Evolutionary conservation across 129 eudicot species (phyloP).

Genomic region (Deinandra increscens): DNA sequence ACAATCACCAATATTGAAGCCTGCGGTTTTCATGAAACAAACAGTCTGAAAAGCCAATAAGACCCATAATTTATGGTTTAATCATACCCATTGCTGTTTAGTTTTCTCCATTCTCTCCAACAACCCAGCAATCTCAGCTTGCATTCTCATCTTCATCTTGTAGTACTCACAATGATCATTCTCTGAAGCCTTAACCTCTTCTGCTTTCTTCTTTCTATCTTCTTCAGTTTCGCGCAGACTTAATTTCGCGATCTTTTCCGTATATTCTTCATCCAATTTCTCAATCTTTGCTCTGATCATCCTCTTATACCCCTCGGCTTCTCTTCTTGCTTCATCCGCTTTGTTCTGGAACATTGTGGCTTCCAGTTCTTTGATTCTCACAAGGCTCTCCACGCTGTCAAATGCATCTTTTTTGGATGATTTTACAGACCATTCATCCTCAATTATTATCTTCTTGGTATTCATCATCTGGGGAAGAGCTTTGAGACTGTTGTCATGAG

Average conservation of each 20-base stretch:
- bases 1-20: constrained; percentile 10
- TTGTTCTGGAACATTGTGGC: constrained; percentile 77
- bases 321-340: constrained; percentile 81
- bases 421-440: constrained; percentile 84
- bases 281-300: constrained; percentile 56
- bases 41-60: neutral
- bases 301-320: constrained; percentile 55
- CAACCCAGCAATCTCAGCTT: constrained; percentile 75
- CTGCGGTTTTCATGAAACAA: constrained; percentile 4
- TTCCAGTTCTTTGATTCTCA: constrained; percentile 75
- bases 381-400: constrained; percentile 77
- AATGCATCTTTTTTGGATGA: constrained; percentile 52
- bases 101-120: constrained; percentile 89
- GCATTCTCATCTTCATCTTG: constrained; percentile 89
- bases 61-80: neutral
- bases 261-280: constrained; percentile 75
- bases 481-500: constrained; percentile 26
- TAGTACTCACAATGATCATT: constrained; percentile 69
- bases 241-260: constrained; percentile 52
- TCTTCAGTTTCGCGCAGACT: constrained; percentile 71
- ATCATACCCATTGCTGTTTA: constrained; percentile 60
- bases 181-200: constrained; percentile 65
- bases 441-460: constrained; percentile 41
- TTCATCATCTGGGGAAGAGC: constrained; percentile 23
- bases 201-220: constrained; percentile 53